phyloP scores from a whole-genome alignment of 2,329 filamentous ascomycete genomes.

The Pseudonectria buxi region DNA sequence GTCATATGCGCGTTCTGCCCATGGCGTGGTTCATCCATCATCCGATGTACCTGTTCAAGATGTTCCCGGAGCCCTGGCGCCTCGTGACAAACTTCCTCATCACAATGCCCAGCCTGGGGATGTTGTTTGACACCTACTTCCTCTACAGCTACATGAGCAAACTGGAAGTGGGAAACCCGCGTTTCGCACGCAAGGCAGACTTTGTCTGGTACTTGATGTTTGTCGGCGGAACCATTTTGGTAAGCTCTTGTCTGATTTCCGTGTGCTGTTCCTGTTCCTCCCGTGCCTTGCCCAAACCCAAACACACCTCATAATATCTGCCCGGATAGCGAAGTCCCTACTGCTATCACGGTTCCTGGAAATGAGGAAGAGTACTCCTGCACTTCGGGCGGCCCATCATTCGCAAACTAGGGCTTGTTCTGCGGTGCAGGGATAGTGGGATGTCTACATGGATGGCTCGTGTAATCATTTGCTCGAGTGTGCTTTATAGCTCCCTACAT shows the following conservation, averaged over 20 bases:
- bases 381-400: conserved; percentile 55
- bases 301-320: conserved; percentile 59
- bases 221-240: conserved; percentile 63
- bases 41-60: conserved; percentile 43
- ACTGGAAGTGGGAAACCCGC: conserved; percentile 63
- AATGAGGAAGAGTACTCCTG: conserved; percentile 74
- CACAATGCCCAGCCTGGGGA: conserved; percentile 32
- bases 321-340: conserved; percentile 61
- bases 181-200: conserved; percentile 70
- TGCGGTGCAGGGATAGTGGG: conserved; percentile 70
- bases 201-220: conserved; percentile 76
- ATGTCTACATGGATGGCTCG: conserved; percentile 65
- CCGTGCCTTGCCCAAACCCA: conserved; percentile 7
- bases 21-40: conserved; percentile 47
- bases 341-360: conserved; percentile 81
- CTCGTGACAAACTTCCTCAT: conserved; percentile 36
- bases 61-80: conserved; percentile 39
- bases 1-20: conserved; percentile 49
- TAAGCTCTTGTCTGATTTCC: conserved; percentile 48
- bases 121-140: conserved; percentile 69
- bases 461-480: conserved; percentile 52
- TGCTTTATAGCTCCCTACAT: conserved; percentile 60
- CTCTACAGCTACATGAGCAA: conserved; percentile 71
- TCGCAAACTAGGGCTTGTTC: conserved; percentile 58
- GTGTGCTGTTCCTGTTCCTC: conserved; percentile 12